phyloP scores from a whole-genome alignment of 345 rosid species.

The Hirschfeldia incana region DNA sequence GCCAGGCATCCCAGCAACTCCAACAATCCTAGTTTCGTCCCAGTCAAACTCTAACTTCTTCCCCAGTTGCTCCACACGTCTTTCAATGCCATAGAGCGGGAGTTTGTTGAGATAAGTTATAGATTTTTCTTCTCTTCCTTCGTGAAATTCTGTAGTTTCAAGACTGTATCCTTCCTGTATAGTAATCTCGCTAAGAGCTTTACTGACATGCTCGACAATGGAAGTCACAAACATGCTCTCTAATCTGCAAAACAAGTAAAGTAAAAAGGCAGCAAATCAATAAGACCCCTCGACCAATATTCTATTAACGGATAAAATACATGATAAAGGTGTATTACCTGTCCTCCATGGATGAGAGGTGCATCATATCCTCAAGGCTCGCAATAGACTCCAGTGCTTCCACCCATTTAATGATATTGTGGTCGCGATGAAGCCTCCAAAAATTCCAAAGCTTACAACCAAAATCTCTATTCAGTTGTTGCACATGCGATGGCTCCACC shows the following conservation, averaged over 20 bases:
- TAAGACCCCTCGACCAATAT: too few relatives aligned
- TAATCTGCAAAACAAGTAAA: too few relatives aligned
- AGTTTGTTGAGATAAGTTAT: background rate
- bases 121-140: background rate
- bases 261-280: too few relatives aligned
- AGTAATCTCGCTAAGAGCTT: too few relatives aligned
- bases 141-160: too few relatives aligned
- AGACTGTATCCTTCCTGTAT: too few relatives aligned
- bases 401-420: slow-evolving; percentile 8
- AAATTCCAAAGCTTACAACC: background rate
- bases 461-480: background rate
- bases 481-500: background rate
- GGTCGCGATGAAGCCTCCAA: background rate
- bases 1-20: slow-evolving; percentile 25
- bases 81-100: background rate
- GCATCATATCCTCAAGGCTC: too few relatives aligned
- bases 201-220: too few relatives aligned
- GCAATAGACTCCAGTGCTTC: background rate
- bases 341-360: too few relatives aligned
- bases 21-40: slow-evolving; percentile 13
- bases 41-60: background rate
- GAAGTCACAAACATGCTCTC: too few relatives aligned
- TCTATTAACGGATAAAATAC: too few relatives aligned
- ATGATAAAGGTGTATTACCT: too few relatives aligned
- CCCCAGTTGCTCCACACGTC: slow-evolving; percentile 1